A percentile compares a stretch with the other conserved stretches of the same genome.
These are phyloP conservation scores for Panicum virgatum DNA, from an alignment of 202 grass and related monocot genomes.

Conservation along the genomic window DNA sequence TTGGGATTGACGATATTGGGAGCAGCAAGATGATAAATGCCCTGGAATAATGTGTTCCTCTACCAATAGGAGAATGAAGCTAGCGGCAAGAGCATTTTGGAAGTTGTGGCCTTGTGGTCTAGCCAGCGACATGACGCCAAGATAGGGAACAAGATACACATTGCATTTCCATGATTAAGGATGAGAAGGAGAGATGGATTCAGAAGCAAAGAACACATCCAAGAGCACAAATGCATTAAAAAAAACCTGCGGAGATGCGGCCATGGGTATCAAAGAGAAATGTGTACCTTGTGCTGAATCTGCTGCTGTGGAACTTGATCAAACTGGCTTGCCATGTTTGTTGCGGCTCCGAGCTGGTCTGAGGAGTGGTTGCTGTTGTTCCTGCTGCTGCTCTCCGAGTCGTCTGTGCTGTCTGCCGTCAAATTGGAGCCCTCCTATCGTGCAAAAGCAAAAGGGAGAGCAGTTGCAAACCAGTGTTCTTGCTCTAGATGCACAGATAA, in stretches of 20 bases:
- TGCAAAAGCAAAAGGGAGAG: neutral
- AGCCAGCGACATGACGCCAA: slow-evolving; percentile 35
- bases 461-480: slow-evolving; percentile 7
- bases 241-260: neutral
- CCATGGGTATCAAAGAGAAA: neutral
- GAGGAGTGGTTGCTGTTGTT: slow-evolving; percentile 49
- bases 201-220: slow-evolving; percentile 27
- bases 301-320: slow-evolving; percentile 38
- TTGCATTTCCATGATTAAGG: slow-evolving; percentile 3
- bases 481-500: neutral
- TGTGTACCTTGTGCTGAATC: slow-evolving; percentile 30
- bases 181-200: slow-evolving; percentile 10
- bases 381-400: slow-evolving; percentile 70
- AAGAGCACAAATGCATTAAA: slow-evolving; percentile 4
- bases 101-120: slow-evolving; percentile 53
- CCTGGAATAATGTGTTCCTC: slow-evolving; percentile 18
- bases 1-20: slow-evolving; percentile 49
- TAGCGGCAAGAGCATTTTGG: slow-evolving; percentile 47
- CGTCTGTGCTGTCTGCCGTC: slow-evolving; percentile 56
- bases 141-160: slow-evolving; percentile 23
- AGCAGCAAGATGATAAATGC: slow-evolving; percentile 46
- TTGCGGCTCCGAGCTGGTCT: slow-evolving; percentile 35
- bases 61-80: slow-evolving; percentile 37
- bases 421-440: slow-evolving; percentile 53
- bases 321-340: slow-evolving; percentile 38